phyloP scores from a whole-genome alignment of 331 rosid species.

The Rosa hybrid region DNA sequence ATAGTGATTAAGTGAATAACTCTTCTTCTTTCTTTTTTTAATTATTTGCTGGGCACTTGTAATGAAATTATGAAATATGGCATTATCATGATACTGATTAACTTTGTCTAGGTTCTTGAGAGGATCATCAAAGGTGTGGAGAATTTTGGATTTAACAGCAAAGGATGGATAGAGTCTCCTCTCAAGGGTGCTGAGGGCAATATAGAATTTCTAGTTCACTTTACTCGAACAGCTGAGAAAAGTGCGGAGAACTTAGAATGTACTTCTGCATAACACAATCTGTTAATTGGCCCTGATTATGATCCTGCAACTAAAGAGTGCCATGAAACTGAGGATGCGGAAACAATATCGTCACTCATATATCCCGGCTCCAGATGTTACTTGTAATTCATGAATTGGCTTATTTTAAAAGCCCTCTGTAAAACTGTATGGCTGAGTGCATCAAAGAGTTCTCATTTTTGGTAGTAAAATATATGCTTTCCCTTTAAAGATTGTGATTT shows the following conservation, averaged over 20 bases:
- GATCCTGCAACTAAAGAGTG: neutral
- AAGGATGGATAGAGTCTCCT: constrained; percentile 92
- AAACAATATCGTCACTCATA: neutral
- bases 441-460: neutral
- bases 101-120: constrained; percentile 67
- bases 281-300: neutral
- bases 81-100: neutral
- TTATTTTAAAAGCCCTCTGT: neutral
- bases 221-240: constrained; percentile 37
- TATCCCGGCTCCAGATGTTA: neutral
- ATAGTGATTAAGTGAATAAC: neutral
- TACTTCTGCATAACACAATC: neutral
- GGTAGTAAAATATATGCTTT: neutral
- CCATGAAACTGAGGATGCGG: neutral
- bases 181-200: constrained; percentile 95
- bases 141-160: constrained; percentile 68
- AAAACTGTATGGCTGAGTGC: neutral
- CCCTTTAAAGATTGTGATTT: neutral
- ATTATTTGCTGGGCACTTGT: neutral
- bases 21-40: neutral
- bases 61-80: neutral
- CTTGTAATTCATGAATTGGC: neutral
- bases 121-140: constrained; percentile 81
- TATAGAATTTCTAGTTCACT: constrained; percentile 82
- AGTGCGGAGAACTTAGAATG: constrained; percentile 8